Conservation (phyloP, 2,329 filamentous ascomycete species). For the Fusarium temperatum region DNA sequence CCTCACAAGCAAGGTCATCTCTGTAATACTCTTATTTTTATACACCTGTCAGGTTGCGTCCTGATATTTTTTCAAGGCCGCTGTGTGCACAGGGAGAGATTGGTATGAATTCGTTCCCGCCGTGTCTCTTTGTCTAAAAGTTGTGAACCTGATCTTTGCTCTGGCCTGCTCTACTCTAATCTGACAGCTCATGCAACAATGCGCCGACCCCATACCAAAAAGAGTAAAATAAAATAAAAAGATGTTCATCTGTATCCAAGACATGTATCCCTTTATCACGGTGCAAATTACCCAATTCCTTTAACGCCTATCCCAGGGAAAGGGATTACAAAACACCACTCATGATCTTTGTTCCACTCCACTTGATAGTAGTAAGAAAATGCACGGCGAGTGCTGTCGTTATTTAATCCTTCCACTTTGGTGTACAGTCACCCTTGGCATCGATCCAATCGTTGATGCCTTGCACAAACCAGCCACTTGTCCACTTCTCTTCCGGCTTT, state of each 20-base stretch:
- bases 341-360: not conserved
- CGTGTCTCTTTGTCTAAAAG: not conserved
- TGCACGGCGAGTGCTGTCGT: not conserved
- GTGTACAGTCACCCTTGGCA: slow-evolving; percentile 54
- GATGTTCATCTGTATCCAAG: slow-evolving; percentile 10
- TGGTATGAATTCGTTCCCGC: not conserved
- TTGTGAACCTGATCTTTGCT: too few species aligned
- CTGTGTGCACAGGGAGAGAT: not conserved
- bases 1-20: not conserved
- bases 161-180: not conserved
- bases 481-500: slow-evolving; percentile 47
- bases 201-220: slow-evolving; percentile 6
- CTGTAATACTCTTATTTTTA: not conserved
- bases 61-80: not conserved
- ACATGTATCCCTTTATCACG: slow-evolving; percentile 27
- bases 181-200: slow-evolving; percentile 11
- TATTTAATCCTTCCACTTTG: slow-evolving; percentile 51
- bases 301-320: slow-evolving; percentile 18
- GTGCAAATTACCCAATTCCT: slow-evolving; percentile 17
- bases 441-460: slow-evolving; percentile 59
- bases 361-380: not conserved
- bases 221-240: not conserved
- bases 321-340: slow-evolving; percentile 8
- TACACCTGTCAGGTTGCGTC: not conserved
- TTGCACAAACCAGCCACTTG: slow-evolving; percentile 57